Percentiles rank a stretch among this genome's conserved stretches.
These are phyloP conservation scores for Vitis hybrid DNA, from an alignment of 177 flowering plant species.

Conservation along the genomic window DNA sequence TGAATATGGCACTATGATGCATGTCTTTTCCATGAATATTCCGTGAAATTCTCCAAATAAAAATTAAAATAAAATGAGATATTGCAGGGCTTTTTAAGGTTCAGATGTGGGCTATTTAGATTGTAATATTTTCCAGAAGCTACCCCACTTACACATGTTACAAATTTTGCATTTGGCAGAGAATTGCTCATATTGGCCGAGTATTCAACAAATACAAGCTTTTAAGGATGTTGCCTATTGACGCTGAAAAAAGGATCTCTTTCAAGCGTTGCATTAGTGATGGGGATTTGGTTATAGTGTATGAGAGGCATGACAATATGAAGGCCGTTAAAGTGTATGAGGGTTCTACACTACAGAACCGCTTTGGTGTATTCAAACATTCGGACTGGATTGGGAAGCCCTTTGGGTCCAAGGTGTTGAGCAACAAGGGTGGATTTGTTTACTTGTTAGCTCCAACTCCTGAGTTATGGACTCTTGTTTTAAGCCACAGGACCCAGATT, in stretches of 20 bases:
- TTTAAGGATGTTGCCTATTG: conserved; percentile 41
- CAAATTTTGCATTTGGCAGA: too few species aligned
- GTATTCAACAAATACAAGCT: background rate
- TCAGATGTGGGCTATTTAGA: too few species aligned
- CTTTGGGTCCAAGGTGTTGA: conserved; percentile 80
- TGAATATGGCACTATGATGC: too few species aligned
- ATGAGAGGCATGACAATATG: conserved; percentile 79
- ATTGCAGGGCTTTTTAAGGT: too few species aligned
- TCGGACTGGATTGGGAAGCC: conserved; percentile 88
- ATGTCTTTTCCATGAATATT: too few species aligned
- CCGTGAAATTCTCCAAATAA: too few species aligned
- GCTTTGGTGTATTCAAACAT: conserved; percentile 83
- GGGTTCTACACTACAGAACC: conserved; percentile 68
- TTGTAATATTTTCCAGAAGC: too few species aligned
- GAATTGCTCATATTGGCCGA: too few species aligned
- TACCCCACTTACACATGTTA: too few species aligned
- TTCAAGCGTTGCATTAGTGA: conserved; percentile 50
- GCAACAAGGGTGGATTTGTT: conserved; percentile 79
- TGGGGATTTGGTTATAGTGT: conserved; percentile 82
- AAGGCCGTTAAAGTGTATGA: conserved; percentile 72
- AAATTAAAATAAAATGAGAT: too few species aligned
- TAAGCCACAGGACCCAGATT: conserved; percentile 97
- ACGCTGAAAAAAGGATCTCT: conserved; percentile 44
- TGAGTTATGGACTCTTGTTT: conserved; percentile 89
- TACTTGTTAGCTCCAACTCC: conserved; percentile 92